These are phyloP conservation scores for Kodamaea alishanica DNA, from an alignment of 1,139 yeast species.

Conservation along the genomic window DNA sequence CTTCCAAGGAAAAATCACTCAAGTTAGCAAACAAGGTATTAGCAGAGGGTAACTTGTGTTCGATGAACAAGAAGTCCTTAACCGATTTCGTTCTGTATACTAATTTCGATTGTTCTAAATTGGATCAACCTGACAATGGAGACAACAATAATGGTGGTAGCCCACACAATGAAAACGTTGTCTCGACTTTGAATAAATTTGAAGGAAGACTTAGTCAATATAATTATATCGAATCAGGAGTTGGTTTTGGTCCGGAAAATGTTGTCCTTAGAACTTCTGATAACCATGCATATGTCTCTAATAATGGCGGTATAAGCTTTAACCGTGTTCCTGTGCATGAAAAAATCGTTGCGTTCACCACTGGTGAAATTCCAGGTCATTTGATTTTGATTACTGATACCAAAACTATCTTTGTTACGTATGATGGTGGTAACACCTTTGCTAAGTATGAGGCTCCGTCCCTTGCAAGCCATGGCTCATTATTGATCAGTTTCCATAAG, in stretches of 20 bases:
- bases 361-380: constrained; percentile 63
- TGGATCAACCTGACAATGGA: constrained; percentile 23
- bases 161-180: constrained; percentile 15
- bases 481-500: constrained; percentile 56
- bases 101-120: constrained; percentile 33
- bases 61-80: constrained; percentile 25
- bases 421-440: constrained; percentile 66
- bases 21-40: constrained; percentile 32
- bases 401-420: constrained; percentile 52
- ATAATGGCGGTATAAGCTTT: constrained; percentile 72
- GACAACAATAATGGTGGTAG: constrained; percentile 27
- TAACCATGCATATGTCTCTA: constrained; percentile 58
- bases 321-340: constrained; percentile 45
- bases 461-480: constrained; percentile 32
- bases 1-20: constrained; percentile 19
- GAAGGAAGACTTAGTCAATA: constrained; percentile 52
- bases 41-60: constrained; percentile 51
- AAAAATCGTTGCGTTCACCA: constrained; percentile 49
- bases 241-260: constrained; percentile 57
- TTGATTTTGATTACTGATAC: constrained; percentile 57
- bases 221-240: constrained; percentile 49
- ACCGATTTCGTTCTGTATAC: constrained; percentile 23
- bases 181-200: constrained; percentile 23
- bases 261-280: constrained; percentile 57
- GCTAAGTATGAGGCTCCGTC: constrained; percentile 19